Evolutionary conservation across 2,329 filamentous ascomycete species (phyloP), one percentile per base, ranked within the genome.

Genomic region (Xylaria sp.): DNA sequence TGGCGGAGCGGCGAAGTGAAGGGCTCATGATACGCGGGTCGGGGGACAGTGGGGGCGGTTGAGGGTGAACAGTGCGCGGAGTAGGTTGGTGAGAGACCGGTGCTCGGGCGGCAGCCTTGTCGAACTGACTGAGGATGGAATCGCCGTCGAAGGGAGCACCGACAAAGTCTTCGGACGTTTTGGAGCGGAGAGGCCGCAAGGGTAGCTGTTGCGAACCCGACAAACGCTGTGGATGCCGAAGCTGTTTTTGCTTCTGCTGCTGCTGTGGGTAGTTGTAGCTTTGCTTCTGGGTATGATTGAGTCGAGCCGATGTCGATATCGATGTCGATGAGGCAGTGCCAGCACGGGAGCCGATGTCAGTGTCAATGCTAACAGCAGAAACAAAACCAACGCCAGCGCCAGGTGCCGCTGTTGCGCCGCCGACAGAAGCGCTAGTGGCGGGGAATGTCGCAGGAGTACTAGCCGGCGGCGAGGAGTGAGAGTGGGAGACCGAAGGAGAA

Each of bases 101-200:
- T 45, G 31, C 60, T 49, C 39, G 66, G 68, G 83, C 83, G 62
- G 82, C 82, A 66, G 84, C 84, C 73, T 89, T 64, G 64, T 72
- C 86, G 74, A 90, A 82, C 72, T 86, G 86, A 77, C 83, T 85
- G 73, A 90, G 81, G 72, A 90, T 89, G 71, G 85, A 84, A 63
- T 83, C 85, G 73, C 86, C 84, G 86, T 90, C 88, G 78, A 90
- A 90, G 49, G 88, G 88, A 70, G 87, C 86, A 73, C 88, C 88
- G 79, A 90, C 83, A 66, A 90, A 81, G 71, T 90, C 88, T 77
- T 89, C 86, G 62, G 86, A 83, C 10, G 81, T 77, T 72, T 81
- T 81, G 69, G 80, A 79, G 68, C 77, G 81, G 74, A 85, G 79
- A 54, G 77, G 76, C 71, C 77, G 79, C 75, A 78, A 70, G 68